Evolutionary conservation across 257 asterid genomes (phyloP).

Genomic region (Nicotiana otophora): DNA sequence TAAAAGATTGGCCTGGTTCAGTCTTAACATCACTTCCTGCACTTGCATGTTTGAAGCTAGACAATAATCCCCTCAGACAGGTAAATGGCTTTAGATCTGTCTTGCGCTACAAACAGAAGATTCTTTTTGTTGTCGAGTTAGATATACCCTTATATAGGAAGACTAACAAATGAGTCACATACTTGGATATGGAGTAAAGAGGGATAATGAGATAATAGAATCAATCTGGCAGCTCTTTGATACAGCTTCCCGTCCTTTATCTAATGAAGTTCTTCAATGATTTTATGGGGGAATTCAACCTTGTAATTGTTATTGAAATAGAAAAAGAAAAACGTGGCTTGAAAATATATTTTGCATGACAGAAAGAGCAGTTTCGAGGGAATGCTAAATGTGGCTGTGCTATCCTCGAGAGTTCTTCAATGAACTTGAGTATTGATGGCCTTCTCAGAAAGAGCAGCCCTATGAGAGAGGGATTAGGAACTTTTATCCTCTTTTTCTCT

Average conservation of each 20-base stretch:
- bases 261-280: no score
- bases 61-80: conserved; percentile 72
- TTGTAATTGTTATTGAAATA: no score
- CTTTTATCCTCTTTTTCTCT: neutral
- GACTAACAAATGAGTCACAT: neutral
- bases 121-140: neutral
- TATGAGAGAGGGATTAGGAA: neutral
- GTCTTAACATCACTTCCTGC: conserved; percentile 60
- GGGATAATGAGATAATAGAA: neutral
- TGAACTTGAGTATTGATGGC: neutral
- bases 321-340: neutral
- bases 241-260: no score
- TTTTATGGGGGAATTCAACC: no score
- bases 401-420: neutral
- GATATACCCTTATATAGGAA: neutral
- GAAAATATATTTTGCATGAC: neutral
- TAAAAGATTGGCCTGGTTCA: conserved; percentile 78
- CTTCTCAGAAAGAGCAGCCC: neutral
- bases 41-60: conserved; percentile 86
- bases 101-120: neutral
- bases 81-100: conserved; percentile 27
- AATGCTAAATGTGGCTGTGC: neutral
- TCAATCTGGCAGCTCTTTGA: neutral
- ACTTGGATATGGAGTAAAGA: neutral
- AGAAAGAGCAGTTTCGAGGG: neutral